Evolutionary conservation across 371 early-diverging fungal species (phyloP).

Genomic region (Syncephalastrum monosporum): DNA sequence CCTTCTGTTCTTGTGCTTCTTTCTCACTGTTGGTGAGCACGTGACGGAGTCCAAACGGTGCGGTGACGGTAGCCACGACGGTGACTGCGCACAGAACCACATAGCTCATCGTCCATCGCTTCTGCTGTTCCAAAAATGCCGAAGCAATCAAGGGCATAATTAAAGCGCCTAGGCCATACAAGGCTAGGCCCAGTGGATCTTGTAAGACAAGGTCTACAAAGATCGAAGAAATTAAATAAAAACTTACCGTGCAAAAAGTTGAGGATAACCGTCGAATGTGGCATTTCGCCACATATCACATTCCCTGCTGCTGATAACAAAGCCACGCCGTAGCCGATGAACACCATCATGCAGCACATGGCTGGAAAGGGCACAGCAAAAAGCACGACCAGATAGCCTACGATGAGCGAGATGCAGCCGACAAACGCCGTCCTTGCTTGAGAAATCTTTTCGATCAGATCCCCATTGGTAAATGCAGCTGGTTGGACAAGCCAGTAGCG

Average conservation of each 20-base stretch:
- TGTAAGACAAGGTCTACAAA: background rate
- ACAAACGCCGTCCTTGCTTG: slow-evolving; percentile 19
- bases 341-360: slow-evolving; percentile 17
- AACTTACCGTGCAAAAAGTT: slow-evolving; percentile 24
- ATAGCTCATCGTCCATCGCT: slow-evolving; percentile 16
- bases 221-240: background rate
- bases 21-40: background rate
- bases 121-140: slow-evolving; percentile 10
- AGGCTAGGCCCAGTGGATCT: slow-evolving; percentile 10
- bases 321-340: slow-evolving; percentile 23
- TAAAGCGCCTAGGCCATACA: slow-evolving; percentile 23
- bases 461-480: slow-evolving; percentile 26
- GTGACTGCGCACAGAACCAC: slow-evolving; percentile 17
- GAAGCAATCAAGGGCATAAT: slow-evolving; percentile 25
- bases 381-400: slow-evolving; percentile 16
- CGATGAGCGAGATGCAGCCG: slow-evolving; percentile 14
- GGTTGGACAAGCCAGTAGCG: background rate
- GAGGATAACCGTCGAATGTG: slow-evolving; percentile 14
- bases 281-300: slow-evolving; percentile 20
- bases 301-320: slow-evolving; percentile 18
- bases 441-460: slow-evolving; percentile 12
- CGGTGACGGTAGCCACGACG: slow-evolving; percentile 4
- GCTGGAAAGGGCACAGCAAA: slow-evolving; percentile 24
- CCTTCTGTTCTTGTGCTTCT: background rate
- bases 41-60: slow-evolving; percentile 3